These are phyloP conservation scores for Pichia inconspicua DNA, from an alignment of 1,139 yeast species.

Conservation along the genomic window DNA sequence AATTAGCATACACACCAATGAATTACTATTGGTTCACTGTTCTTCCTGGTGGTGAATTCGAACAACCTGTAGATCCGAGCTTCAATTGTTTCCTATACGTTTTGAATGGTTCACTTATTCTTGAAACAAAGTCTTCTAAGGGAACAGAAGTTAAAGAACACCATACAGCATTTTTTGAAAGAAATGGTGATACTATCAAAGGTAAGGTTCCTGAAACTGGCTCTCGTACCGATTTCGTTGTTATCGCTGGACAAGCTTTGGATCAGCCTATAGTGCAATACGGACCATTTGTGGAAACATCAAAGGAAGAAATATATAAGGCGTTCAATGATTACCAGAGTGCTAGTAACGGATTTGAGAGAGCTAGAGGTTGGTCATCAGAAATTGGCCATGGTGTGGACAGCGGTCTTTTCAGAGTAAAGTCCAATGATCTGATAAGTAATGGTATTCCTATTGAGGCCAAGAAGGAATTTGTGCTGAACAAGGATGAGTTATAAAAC, in stretches of 20 bases:
- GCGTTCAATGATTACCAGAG: slow-evolving; percentile 67
- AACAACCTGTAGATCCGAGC: slow-evolving; percentile 52
- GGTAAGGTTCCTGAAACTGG: slow-evolving; percentile 41
- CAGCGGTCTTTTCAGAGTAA: slow-evolving; percentile 18
- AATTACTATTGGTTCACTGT: slow-evolving; percentile 64
- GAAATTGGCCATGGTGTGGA: slow-evolving; percentile 55
- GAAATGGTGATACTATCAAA: slow-evolving; percentile 51
- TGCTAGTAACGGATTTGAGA: slow-evolving; percentile 68
- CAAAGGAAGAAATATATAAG: slow-evolving; percentile 52
- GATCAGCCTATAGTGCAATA: slow-evolving; percentile 78
- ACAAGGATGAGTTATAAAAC: slow-evolving; percentile 10
- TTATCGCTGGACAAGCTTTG: slow-evolving; percentile 71
- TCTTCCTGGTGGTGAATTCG: slow-evolving; percentile 60
- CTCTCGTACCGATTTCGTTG: slow-evolving; percentile 44
- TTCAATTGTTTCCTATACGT: slow-evolving; percentile 72
- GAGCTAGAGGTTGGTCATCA: slow-evolving; percentile 59
- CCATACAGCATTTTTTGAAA: slow-evolving; percentile 56
- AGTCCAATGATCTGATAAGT: slow-evolving; percentile 15
- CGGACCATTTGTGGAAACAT: slow-evolving; percentile 81
- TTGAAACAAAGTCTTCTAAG: slow-evolving; percentile 33
- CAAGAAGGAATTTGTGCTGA: background rate
- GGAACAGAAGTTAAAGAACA: slow-evolving; percentile 32
- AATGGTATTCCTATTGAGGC: slow-evolving; percentile 8
- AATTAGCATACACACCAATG: slow-evolving; percentile 79
- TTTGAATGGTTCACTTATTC: slow-evolving; percentile 47